Evolutionary conservation across 768 basidiomycete genomes (phyloP), one percentile per base, ranked within the genome.

Genomic region (Austroboletus eburneus): DNA sequence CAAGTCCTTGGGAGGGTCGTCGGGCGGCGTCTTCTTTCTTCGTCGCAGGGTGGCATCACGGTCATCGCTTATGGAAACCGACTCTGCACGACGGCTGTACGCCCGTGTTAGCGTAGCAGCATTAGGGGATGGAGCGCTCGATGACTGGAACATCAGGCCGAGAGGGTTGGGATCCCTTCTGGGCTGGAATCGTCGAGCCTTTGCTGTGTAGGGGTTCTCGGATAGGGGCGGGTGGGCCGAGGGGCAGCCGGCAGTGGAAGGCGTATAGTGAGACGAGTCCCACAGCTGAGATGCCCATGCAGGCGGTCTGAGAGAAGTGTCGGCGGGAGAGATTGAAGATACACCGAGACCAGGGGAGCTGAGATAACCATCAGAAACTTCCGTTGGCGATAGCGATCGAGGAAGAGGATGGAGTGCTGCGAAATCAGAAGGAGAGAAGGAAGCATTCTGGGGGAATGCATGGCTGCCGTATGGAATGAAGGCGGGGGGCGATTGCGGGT

Each of bases 11-110:
- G 57, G 49, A 45, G 50, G 46, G 24, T 65, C 64, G 27, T 68
- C 66, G 69, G 63, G 55, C 7, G 49, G 34, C 8, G 43, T 22
- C 45, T 71, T 67, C 73, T 79, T 74, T 64, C 71, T 83, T 50
- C 79, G 73, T 51, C 85, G 78, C 32, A 89, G 70, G n/a, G 87
- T 89, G 46, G 81, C 83, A 64, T 87, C 85, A 47, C 76, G 77
- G 52, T 87, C 85, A 44, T 85, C 74, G 44, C 62, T 70, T 41
- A 76, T 65, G 57, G 76, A 78, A 46, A 78, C 76, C 13, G 83
- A 85, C 58, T 83, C 85, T 45, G 83, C 79, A 23, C 81, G 76
- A 39, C 80, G 77, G 62, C 76, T 81, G 72, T 85, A 87, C 14
- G 74, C 65, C 27, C 87, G 74, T 34, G 78, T 66, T 58, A 80